phyloP scores from a whole-genome alignment of 2,329 filamentous ascomycete species.

The Zymoseptoria tritici region DNA sequence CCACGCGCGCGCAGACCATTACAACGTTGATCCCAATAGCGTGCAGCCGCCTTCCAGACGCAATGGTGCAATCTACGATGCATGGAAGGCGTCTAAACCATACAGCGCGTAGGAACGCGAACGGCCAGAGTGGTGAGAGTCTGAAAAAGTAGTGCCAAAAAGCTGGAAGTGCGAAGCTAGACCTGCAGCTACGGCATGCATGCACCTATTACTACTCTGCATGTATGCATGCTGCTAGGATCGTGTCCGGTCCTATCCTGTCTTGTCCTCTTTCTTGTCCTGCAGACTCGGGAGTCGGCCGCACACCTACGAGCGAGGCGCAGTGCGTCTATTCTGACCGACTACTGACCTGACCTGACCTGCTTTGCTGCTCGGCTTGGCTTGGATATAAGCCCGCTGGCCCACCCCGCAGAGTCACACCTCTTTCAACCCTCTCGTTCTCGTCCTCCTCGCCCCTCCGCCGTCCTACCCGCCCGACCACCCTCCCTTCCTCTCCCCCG shows the following conservation, averaged over 20 bases:
- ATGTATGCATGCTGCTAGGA: conserved; percentile 16
- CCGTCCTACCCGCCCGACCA: conserved; percentile 22
- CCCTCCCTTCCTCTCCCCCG: conserved; percentile 16
- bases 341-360: conserved; percentile 1
- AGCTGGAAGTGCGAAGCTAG: conserved; percentile 13
- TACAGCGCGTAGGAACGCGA: conserved; percentile 14
- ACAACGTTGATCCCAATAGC: conserved; percentile 13
- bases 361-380: conserved; percentile 7
- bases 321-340: conserved; percentile 9
- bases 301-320: conserved; percentile 1
- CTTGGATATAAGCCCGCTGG: conserved; percentile 6
- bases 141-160: conserved; percentile 1
- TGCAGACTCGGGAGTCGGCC: conserved; percentile 8
- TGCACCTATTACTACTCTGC: background rate
- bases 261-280: background rate
- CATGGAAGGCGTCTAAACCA: conserved; percentile 5
- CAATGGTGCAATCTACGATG: conserved; percentile 12
- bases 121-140: conserved; percentile 6
- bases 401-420: conserved; percentile 3
- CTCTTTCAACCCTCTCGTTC: conserved; percentile 13
- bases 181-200: conserved; percentile 17
- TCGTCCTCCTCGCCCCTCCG: conserved; percentile 12
- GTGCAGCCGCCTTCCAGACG: background rate
- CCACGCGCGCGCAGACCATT: background rate
- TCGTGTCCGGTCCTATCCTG: background rate